Conservation (phyloP, 2,329 filamentous ascomycete species). For the Hypoxylon sp. region DNA sequence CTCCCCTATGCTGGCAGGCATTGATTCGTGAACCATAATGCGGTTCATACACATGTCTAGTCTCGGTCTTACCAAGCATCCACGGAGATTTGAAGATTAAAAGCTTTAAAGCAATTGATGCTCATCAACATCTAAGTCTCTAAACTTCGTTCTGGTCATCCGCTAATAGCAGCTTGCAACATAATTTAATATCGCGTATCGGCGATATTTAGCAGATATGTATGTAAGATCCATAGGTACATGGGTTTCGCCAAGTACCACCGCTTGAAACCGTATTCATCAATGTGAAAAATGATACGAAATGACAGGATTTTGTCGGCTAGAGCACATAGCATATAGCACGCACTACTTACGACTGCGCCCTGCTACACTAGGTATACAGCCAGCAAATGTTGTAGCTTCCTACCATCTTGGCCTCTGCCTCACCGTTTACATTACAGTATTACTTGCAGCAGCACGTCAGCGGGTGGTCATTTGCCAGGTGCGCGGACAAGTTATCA, state of each 20-base stretch:
- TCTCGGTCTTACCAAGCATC: slow-evolving; percentile 20
- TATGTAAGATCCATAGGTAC: too few relatives aligned
- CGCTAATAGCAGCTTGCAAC: slow-evolving; percentile 13
- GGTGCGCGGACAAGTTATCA: slow-evolving; percentile 15
- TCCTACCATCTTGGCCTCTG: slow-evolving; percentile 5
- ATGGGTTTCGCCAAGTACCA: slow-evolving; percentile 15
- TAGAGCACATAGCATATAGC: slow-evolving; percentile 4
- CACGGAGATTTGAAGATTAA: slow-evolving; percentile 2
- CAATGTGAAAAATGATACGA: slow-evolving; percentile 15
- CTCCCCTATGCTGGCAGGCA: slow-evolving; percentile 34
- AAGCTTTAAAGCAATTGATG: slow-evolving; percentile 10
- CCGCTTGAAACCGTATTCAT: slow-evolving; percentile 32
- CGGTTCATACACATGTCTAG: slow-evolving; percentile 11
- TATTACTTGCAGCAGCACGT: slow-evolving; percentile 43
- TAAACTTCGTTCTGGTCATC: neutral
- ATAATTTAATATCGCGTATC: slow-evolving; percentile 35
- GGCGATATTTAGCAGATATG: neutral
- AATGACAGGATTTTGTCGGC: slow-evolving; percentile 19
- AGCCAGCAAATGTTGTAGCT: slow-evolving; percentile 14
- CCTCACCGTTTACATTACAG: slow-evolving; percentile 16
- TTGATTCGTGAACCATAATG: slow-evolving; percentile 38
- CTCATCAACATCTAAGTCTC: slow-evolving; percentile 2
- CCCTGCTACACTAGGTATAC: neutral
- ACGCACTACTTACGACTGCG: neutral
- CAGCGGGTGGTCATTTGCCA: slow-evolving; percentile 35